Base-by-base conservation (phyloP, 2,329 filamentous ascomycete species). In the Colletotrichum salicis region DNA sequence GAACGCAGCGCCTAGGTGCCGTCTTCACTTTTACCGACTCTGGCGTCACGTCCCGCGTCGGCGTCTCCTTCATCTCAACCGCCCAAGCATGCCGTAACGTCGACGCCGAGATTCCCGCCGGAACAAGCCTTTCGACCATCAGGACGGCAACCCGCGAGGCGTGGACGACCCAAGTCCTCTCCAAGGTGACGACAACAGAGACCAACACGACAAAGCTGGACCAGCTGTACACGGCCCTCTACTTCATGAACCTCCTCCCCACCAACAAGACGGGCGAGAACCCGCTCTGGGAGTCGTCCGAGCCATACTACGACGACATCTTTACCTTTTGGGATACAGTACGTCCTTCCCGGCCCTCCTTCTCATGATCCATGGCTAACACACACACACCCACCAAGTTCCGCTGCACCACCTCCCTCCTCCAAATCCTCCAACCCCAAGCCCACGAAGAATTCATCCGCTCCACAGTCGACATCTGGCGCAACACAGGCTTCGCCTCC, bases 231-330 rank as follows among this genome's bases (percentile, higher is more conserved):
- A 89, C 89, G 0, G 90, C 90, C 0, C 78, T 94, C 41, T 94
- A 93, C 76, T 91, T 92, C 75, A 92, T 92, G 88, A 88, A 90
- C 70, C 79, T 93, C 12, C 87, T 93, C 45, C 91, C 92, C 0
- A 91, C 90, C 1, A 92, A 94, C 77, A 89, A 90, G 73, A 93
- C 91, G 0, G 91, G 90, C 0, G 92, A 94, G 77, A 94, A 93
- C 71, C 91, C 91, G 0, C 79, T 85, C 0, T 94, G 92, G 91
- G 78, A 82, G 1, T 91, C 89, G 1, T 75, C 77, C 0, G 92
- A 94, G 78, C 91, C 92, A 1, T 93, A 92, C 76, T 94, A 92
- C 76, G 89, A 92, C 70, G 92, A 94, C 70, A 88, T 91, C 19
- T 93, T 92, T 76, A 93, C 92, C 0, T 86, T 92, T 27, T 94